Conservation (phyloP, 495 filamentous ascomycete species). For the Aspergillus campestris region DNA sequence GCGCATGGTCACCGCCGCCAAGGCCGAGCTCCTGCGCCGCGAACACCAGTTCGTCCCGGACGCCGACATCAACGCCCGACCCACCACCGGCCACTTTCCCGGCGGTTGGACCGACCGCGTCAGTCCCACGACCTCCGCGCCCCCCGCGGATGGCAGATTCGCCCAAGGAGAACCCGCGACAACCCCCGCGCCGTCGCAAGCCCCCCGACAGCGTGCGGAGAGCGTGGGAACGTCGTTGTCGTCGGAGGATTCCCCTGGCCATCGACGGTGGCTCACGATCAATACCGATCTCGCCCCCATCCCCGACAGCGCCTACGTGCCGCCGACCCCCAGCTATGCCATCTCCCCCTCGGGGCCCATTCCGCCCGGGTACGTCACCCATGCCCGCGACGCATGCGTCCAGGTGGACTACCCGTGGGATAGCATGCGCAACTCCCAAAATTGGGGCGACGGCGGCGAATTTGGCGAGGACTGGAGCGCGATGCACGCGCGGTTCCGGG, state of each 20-base stretch:
- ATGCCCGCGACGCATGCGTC: conserved; percentile 84
- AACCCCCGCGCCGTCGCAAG: neutral
- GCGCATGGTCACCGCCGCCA: conserved; percentile 79
- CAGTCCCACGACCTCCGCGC: conserved; percentile 15
- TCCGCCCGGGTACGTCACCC: conserved; percentile 77
- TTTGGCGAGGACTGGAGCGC: conserved; percentile 90
- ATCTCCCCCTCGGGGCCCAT: conserved; percentile 72
- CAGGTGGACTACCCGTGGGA: conserved; percentile 93
- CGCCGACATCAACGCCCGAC: conserved; percentile 15
- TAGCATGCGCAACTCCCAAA: conserved; percentile 63
- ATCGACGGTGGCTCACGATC: conserved; percentile 15
- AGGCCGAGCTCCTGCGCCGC: conserved; percentile 68
- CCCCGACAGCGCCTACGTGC: conserved; percentile 47
- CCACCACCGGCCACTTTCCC: conserved; percentile 44
- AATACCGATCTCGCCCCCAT: conserved; percentile 25
- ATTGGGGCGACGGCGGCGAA: conserved; percentile 81
- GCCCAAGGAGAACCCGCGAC: conserved; percentile 14
- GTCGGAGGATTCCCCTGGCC: conserved; percentile 7
- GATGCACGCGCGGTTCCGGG: conserved; percentile 85
- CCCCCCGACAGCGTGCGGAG: conserved; percentile 24
- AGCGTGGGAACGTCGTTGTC: conserved; percentile 18
- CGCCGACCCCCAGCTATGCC: conserved; percentile 76
- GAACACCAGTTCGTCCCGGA: conserved; percentile 41
- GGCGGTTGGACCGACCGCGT: conserved; percentile 47
- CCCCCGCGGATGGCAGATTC: conserved; percentile 19